Conservation (phyloP, 176 grass and related monocot genomes). For the Oryza rufipogon region DNA sequence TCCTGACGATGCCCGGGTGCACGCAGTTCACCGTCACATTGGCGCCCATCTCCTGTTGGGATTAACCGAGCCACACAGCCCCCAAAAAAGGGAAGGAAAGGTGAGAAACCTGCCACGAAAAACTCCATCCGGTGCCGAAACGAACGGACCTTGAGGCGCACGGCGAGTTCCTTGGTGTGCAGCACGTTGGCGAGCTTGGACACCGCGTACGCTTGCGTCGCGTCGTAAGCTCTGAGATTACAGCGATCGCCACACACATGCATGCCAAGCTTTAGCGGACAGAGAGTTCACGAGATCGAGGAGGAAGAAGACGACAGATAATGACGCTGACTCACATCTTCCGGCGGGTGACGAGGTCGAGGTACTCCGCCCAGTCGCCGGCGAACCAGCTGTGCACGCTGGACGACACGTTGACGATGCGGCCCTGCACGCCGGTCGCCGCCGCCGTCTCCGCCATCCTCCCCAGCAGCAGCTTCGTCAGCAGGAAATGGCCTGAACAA, state of each 20-base stretch:
- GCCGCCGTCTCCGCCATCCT: constrained; percentile 78
- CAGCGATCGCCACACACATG: neutral
- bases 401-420: constrained; percentile 91
- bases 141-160: constrained; percentile 57
- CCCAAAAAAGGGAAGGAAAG: neutral
- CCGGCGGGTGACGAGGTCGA: constrained; percentile 67
- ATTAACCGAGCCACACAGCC: neutral
- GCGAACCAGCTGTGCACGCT: constrained; percentile 96
- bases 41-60: constrained; percentile 57
- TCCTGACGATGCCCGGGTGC: constrained; percentile 91
- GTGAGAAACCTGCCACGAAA: neutral
- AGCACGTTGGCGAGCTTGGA: constrained; percentile 90
- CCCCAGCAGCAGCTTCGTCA: constrained; percentile 68
- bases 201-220: constrained; percentile 86
- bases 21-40: constrained; percentile 94
- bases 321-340: constrained; percentile 60
- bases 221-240: constrained; percentile 69
- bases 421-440: constrained; percentile 63
- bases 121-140: too few species aligned
- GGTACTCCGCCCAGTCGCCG: constrained; percentile 84
- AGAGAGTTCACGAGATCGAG: too few species aligned
- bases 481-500: constrained; percentile 73
- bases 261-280: neutral
- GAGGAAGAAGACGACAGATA: neutral
- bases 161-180: constrained; percentile 74